These are phyloP conservation scores for Clarireedia monteithiana DNA, from an alignment of 2,329 filamentous ascomycete genomes.

Conservation along the genomic window DNA sequence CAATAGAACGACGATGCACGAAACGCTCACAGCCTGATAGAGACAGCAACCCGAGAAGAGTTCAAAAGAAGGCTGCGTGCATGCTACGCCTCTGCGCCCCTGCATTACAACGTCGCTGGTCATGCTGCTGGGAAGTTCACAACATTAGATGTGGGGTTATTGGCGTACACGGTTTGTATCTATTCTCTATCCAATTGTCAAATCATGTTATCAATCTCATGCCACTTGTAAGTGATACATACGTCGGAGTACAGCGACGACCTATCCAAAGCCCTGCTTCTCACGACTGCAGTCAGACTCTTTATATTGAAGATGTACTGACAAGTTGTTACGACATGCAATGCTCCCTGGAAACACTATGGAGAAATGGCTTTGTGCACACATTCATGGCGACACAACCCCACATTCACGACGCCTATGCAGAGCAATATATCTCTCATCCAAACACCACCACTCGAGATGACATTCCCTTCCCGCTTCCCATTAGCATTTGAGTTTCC, in stretches of 20 bases:
- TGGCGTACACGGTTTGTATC: slow-evolving; percentile 6
- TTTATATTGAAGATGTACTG: background rate
- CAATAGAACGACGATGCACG: slow-evolving; percentile 1
- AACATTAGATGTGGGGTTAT: slow-evolving; percentile 5
- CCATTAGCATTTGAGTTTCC: background rate
- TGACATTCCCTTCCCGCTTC: background rate
- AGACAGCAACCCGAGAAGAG: background rate
- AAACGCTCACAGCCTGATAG: slow-evolving; percentile 6
- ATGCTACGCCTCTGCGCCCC: slow-evolving; percentile 5
- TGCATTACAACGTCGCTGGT: slow-evolving; percentile 7
- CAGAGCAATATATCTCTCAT: slow-evolving; percentile 5
- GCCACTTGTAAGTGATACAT: background rate
- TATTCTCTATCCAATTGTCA: slow-evolving; percentile 3
- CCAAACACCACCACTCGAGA: background rate
- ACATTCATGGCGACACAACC: background rate
- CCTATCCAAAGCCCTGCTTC: background rate
- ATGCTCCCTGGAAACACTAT: background rate
- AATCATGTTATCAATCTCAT: slow-evolving; percentile 6
- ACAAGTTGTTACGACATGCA: slow-evolving; percentile 1
- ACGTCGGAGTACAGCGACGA: slow-evolving; percentile 1
- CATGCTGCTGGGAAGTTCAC: slow-evolving; percentile 1
- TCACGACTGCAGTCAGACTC: background rate
- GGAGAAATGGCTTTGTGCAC: background rate
- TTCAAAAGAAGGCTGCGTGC: slow-evolving; percentile 2
- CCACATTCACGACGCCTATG: background rate